Base-by-base conservation (phyloP, 2,329 filamentous ascomycete species). In the Juglanconis sp. region DNA sequence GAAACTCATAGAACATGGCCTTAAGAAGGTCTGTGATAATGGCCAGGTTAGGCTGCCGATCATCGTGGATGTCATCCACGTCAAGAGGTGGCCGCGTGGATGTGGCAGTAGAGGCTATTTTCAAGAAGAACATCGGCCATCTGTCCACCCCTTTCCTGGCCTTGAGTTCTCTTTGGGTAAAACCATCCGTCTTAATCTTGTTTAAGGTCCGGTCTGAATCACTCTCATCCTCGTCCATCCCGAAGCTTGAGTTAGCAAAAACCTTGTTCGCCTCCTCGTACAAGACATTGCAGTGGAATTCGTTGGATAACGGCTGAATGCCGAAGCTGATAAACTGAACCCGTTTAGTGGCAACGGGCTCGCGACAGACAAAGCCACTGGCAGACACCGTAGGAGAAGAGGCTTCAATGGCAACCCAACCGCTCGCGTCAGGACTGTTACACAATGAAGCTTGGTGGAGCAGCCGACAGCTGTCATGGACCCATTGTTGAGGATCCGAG, bases 41-140 rank as follows among this genome's bases (percentile, higher is more conserved):
- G 32, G 82, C 77, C n/a, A 91, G 64, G 11, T 76, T 76, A 44
- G 75, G 77, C 1, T 77, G 71, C 34, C 77, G 76, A 11, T 81
- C 76, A 56, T 81, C 75, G 1, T 84, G 69, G 11, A 80, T 58
- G 17, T 74, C 71, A n/a, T 78, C 73, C 2, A 72, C 34, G n/a
- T 74, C 72, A 1, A 68, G 62, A 10, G 54, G 11, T 8, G 6
- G 10, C 5, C 50, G 13, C 5, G 32, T 46, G 2, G 30, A 13
- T 3, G 54, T 34, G 17, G 35, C 15, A 24, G 34, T 24, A 42
- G 54, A 68, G 2, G 79, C 75, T 40, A 96, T 83, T 34, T 85
- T 85, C n/a, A 98, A 75, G 67, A 87, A 89, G 68, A 96, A 98
- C 87, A 94, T 94, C 0, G 94, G 92, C 87, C 91, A 95, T 54